Evolutionary conservation across 768 basidiomycete genomes (phyloP).

Genomic region (Tricholoma flavovirens): DNA sequence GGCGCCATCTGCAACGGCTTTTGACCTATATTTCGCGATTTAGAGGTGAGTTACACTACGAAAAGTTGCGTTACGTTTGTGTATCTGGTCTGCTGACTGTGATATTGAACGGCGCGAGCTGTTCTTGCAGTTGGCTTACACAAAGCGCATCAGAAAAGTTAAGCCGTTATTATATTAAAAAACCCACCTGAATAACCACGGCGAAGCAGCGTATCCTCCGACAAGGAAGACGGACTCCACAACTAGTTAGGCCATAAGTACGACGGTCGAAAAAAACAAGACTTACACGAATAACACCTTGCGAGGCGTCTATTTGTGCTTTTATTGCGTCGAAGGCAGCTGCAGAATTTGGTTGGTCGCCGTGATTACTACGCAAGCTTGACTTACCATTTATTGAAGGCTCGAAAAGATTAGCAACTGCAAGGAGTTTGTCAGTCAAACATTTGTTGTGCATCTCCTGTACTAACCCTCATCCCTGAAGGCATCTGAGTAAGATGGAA

Average conservation of each 20-base stretch:
- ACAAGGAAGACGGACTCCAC: conserved; percentile 74
- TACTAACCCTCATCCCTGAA: conserved; percentile 28
- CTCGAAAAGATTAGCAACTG: conserved; percentile 71
- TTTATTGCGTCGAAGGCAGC: conserved; percentile 67
- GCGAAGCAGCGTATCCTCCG: conserved; percentile 78
- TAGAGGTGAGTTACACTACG: background rate
- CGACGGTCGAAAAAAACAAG: background rate
- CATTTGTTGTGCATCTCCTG: background rate
- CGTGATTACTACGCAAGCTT: background rate
- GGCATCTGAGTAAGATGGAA: background rate
- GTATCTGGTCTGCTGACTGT: conserved; percentile 72
- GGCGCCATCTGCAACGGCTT: conserved; percentile 80
- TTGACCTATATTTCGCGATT: conserved; percentile 46
- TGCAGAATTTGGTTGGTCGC: conserved; percentile 12
- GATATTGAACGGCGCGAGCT: conserved; percentile 48
- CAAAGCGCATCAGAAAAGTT: background rate
- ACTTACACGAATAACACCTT: conserved; percentile 58
- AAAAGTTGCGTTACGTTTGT: conserved; percentile 52
- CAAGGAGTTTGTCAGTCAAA: background rate
- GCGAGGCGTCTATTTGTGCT: conserved; percentile 62
- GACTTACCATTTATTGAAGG: conserved; percentile 59
- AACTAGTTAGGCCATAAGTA: background rate
- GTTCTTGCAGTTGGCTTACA: conserved; percentile 59
- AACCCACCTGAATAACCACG: conserved; percentile 59
- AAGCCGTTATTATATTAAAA: background rate